A percentile compares a stretch with the other conserved stretches of the same genome.
Conservation (phyloP, 305 asterid species). For the Lippia alba region DNA sequence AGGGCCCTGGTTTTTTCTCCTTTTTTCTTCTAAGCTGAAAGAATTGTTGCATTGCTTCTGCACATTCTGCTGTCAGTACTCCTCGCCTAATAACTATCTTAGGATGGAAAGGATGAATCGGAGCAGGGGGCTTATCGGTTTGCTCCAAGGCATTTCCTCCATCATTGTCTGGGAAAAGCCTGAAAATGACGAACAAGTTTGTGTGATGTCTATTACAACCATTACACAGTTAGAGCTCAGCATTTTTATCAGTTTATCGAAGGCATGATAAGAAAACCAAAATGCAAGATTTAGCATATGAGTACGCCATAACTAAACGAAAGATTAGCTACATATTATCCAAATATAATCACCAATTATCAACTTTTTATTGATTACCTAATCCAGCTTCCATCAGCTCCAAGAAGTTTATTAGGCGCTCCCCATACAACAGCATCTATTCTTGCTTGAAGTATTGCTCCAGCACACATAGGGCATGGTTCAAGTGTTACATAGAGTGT, state of each 20-base stretch:
- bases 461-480: conserved; percentile 99
- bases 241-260: no score
- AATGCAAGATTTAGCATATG: no score
- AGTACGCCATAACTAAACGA: no score
- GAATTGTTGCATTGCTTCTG: conserved; percentile 92
- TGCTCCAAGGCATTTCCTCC: conserved; percentile 53
- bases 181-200: conserved; percentile 39
- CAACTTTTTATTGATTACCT: conserved; percentile 51
- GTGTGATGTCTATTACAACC: background rate
- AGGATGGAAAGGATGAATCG: conserved; percentile 96
- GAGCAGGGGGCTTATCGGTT: conserved; percentile 76
- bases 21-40: conserved; percentile 80
- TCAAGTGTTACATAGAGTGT: conserved; percentile 94
- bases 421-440: conserved; percentile 96
- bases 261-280: no score
- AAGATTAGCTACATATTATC: background rate
- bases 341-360: conserved; percentile 10
- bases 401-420: conserved; percentile 97
- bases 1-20: conserved; percentile 55
- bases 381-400: conserved; percentile 99
- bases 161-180: conserved; percentile 87
- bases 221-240: no score
- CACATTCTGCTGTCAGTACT: conserved; percentile 80
- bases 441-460: conserved; percentile 99
- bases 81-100: conserved; percentile 76